Conservation (phyloP, 73 alveolate species). For the Uronychia setigera region DNA sequence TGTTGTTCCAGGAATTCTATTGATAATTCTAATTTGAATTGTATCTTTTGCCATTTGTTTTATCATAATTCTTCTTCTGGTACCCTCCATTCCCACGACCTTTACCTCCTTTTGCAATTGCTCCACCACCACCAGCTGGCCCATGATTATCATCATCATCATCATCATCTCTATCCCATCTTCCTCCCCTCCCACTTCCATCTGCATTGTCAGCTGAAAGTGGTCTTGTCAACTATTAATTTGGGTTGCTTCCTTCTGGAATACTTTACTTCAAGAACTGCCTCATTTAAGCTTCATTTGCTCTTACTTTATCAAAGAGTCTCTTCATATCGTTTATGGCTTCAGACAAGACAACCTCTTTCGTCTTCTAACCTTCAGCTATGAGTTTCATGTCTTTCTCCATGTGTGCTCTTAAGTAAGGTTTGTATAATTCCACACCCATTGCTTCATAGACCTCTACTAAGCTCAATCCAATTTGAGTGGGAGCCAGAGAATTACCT, state of each 20-base stretch:
- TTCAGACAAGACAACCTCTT: conserved; percentile 65
- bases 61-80: not conserved
- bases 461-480: conserved; percentile 92
- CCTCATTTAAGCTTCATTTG: conserved; percentile 30
- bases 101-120: not conserved
- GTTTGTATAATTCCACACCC: conserved; percentile 87
- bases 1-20: not conserved
- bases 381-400: conserved; percentile 91
- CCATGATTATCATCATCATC: not conserved
- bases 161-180: not conserved
- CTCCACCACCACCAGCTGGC: not conserved
- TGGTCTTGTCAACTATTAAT: not conserved
- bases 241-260: not conserved
- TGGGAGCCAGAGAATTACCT: conserved; percentile 85
- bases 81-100: not conserved
- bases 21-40: not conserved
- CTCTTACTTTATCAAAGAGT: conserved; percentile 60
- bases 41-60: not conserved
- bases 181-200: not conserved
- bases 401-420: conserved; percentile 92
- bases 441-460: conserved; percentile 87
- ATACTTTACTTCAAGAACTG: conserved; percentile 9
- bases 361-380: conserved; percentile 76
- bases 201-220: not conserved
- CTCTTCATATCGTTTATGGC: conserved; percentile 73